These are phyloP conservation scores for Cercis canadensis DNA, from an alignment of 306 rosid genomes.

Conservation along the genomic window DNA sequence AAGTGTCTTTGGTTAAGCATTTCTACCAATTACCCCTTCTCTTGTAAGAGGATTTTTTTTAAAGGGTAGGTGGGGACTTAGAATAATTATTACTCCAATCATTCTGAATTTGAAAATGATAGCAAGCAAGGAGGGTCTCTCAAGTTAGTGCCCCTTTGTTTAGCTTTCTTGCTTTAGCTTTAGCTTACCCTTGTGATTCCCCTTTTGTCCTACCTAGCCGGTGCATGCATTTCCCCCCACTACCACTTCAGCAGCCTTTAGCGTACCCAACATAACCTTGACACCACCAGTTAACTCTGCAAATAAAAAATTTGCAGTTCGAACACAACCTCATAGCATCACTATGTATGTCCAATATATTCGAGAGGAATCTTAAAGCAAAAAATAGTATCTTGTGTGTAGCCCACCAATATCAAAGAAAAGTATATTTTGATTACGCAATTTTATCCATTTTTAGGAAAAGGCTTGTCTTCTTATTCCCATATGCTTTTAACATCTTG, in stretches of 20 bases:
- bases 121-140: slow-evolving; percentile 23
- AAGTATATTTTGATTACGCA: background rate
- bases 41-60: slow-evolving; percentile 31
- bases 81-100: slow-evolving; percentile 54
- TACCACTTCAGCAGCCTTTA: slow-evolving; percentile 26
- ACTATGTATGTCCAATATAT: slow-evolving; percentile 16
- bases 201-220: slow-evolving; percentile 33
- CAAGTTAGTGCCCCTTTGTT: slow-evolving; percentile 34
- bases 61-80: slow-evolving; percentile 53
- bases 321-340: slow-evolving; percentile 31
- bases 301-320: background rate
- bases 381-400: background rate
- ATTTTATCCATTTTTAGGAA: slow-evolving; percentile 40
- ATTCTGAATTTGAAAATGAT: slow-evolving; percentile 58
- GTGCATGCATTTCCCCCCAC: slow-evolving; percentile 36
- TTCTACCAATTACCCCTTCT: slow-evolving; percentile 43
- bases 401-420: slow-evolving; percentile 18
- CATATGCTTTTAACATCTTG: slow-evolving; percentile 39
- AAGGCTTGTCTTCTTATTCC: slow-evolving; percentile 29
- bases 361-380: slow-evolving; percentile 33
- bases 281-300: slow-evolving; percentile 35
- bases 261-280: slow-evolving; percentile 40
- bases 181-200: slow-evolving; percentile 22
- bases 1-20: slow-evolving; percentile 49
- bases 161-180: slow-evolving; percentile 20